Percentiles rank a stretch among this genome's conserved stretches.
These are phyloP conservation scores for Aureobasidium sp. DNA, from an alignment of 2,329 filamentous ascomycete genomes.

Conservation along the genomic window DNA sequence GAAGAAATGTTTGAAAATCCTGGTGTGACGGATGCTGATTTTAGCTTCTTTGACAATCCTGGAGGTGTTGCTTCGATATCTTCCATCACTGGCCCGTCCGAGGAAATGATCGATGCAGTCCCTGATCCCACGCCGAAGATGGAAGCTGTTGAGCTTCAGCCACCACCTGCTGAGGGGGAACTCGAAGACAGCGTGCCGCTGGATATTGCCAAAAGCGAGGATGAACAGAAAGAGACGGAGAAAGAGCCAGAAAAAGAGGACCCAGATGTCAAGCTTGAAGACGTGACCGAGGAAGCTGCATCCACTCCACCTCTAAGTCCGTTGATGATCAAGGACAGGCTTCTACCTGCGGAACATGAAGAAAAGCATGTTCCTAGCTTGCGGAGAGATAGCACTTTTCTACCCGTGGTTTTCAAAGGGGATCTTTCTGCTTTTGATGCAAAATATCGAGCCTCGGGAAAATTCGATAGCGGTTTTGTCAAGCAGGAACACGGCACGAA, in stretches of 20 bases:
- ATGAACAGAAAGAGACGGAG: not conserved
- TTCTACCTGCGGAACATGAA: constrained; percentile 37
- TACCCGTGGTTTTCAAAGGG: constrained; percentile 43
- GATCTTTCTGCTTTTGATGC: constrained; percentile 40
- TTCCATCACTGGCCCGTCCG: not conserved
- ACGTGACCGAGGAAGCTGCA: not conserved
- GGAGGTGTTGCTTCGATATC: constrained; percentile 24
- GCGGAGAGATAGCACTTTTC: constrained; percentile 38
- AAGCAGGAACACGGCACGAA: not conserved
- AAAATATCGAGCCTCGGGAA: constrained; percentile 44
- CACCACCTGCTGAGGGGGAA: not conserved
- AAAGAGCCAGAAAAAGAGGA: not conserved
- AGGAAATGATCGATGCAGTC: not conserved
- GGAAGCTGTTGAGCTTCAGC: not conserved
- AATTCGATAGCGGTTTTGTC: constrained; percentile 26
- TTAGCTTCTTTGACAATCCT: constrained; percentile 71
- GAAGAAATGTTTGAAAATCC: constrained; percentile 64
- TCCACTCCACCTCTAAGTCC: constrained; percentile 33
- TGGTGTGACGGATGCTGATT: constrained; percentile 73
- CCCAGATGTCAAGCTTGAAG: not conserved
- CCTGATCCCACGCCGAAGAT: not conserved
- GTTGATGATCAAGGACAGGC: constrained; percentile 34
- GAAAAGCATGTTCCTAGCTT: constrained; percentile 18
- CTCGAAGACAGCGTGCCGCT: not conserved
- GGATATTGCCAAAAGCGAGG: not conserved